Evolutionary conservation across 2,329 filamentous ascomycete species (phyloP).

Genomic region (Grosmannia huntii): DNA sequence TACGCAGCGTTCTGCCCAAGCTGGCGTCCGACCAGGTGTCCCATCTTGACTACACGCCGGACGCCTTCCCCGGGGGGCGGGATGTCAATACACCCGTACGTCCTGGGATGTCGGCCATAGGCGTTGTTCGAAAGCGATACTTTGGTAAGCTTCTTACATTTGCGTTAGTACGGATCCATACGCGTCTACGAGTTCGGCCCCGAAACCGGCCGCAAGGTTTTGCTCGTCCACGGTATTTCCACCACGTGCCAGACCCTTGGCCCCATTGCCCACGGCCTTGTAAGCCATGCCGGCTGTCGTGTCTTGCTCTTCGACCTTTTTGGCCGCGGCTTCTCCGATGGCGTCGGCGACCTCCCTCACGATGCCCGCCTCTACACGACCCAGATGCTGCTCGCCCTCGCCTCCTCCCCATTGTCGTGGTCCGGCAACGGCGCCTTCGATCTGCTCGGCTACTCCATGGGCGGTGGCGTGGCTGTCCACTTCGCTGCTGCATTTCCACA

Average conservation of each 20-base stretch:
- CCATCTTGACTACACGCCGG: conserved; percentile 43
- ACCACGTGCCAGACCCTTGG: conserved; percentile 66
- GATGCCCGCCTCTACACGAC: conserved; percentile 61
- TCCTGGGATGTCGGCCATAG: conserved; percentile 1
- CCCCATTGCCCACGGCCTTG: conserved; percentile 54
- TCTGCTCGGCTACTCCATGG: conserved; percentile 69
- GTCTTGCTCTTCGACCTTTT: conserved; percentile 73
- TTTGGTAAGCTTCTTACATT: background rate
- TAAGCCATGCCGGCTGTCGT: conserved; percentile 50
- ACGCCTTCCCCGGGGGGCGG: conserved; percentile 57
- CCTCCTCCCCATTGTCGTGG: conserved; percentile 59
- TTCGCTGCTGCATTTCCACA: conserved; percentile 63
- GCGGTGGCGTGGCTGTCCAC: conserved; percentile 63
- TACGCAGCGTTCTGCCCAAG: conserved; percentile 14
- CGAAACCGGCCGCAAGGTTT: conserved; percentile 55
- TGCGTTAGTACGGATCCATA: conserved; percentile 52
- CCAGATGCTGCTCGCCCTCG: conserved; percentile 58
- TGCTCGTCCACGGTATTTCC: conserved; percentile 74
- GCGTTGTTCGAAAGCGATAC: background rate
- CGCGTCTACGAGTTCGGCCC: conserved; percentile 77
- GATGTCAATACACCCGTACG: conserved; percentile 56
- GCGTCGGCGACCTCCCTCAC: conserved; percentile 53
- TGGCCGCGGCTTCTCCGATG: conserved; percentile 54
- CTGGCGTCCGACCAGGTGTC: conserved; percentile 14
- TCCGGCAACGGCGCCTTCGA: conserved; percentile 44